phyloP scores from a whole-genome alignment of 2,329 filamentous ascomycete species.

The Tolypocladium cylindrosporum region DNA sequence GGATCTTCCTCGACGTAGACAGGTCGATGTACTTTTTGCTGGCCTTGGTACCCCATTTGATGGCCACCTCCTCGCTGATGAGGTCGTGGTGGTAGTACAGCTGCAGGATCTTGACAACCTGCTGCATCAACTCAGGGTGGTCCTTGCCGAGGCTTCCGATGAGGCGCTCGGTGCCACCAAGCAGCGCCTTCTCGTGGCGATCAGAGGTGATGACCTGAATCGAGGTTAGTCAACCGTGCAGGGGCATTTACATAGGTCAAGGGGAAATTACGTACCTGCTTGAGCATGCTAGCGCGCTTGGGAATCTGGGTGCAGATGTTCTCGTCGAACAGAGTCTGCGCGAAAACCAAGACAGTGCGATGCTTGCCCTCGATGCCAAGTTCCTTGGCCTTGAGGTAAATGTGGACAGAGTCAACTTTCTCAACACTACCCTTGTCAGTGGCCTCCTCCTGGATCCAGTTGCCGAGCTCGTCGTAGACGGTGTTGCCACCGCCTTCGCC shows the following conservation, averaged over 20 bases:
- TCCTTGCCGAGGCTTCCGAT: constrained; percentile 62
- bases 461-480: constrained; percentile 81
- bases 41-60: constrained; percentile 85
- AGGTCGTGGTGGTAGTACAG: constrained; percentile 88
- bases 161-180: constrained; percentile 91
- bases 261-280: constrained; percentile 51
- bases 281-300: constrained; percentile 74
- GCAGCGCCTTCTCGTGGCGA: constrained; percentile 87
- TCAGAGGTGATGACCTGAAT: constrained; percentile 59
- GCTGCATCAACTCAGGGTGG: constrained; percentile 62
- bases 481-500: constrained; percentile 66
- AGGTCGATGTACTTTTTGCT: constrained; percentile 98
- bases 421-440: constrained; percentile 62
- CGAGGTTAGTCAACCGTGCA: neutral
- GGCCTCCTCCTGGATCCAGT: constrained; percentile 75
- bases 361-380: constrained; percentile 91
- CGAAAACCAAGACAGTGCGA: constrained; percentile 82
- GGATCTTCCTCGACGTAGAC: constrained; percentile 83
- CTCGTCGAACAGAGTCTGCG: constrained; percentile 88
- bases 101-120: constrained; percentile 79
- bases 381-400: constrained; percentile 96
- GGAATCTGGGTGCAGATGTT: constrained; percentile 82
- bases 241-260: neutral
- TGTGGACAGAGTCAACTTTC: constrained; percentile 77
- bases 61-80: constrained; percentile 76